phyloP scores from a whole-genome alignment of 2,329 filamentous ascomycete genomes.

The Penicillium janthinellum region DNA sequence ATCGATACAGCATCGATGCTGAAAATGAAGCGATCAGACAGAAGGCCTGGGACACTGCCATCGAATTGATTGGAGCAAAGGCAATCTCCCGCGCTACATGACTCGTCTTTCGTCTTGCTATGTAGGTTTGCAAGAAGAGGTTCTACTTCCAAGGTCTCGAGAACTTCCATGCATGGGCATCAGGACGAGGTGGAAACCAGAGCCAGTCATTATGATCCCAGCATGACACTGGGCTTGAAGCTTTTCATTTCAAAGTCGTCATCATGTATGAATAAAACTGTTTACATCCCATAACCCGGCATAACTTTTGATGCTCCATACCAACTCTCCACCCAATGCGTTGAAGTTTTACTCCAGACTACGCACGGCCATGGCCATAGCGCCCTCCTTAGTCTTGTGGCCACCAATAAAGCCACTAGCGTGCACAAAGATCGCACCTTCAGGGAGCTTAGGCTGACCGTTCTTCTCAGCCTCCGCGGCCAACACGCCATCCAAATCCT shows the following conservation, averaged over 20 bases:
- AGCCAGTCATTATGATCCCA: not conserved
- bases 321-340: not conserved
- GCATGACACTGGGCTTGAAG: not conserved
- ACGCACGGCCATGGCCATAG: conserved; percentile 72
- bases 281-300: not conserved
- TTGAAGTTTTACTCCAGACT: conserved; percentile 34
- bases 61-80: not conserved
- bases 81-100: not conserved
- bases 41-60: not conserved
- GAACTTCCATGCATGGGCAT: not conserved
- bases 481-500: conserved; percentile 69
- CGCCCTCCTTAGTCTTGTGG: conserved; percentile 88
- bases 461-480: conserved; percentile 42
- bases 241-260: conserved; percentile 2
- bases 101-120: not conserved
- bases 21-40: not conserved
- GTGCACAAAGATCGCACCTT: conserved; percentile 84
- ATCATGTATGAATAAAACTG: conserved; percentile 6
- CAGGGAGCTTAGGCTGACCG: conserved; percentile 42
- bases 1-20: not conserved
- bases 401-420: conserved; percentile 95
- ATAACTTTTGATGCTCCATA: conserved; percentile 4
- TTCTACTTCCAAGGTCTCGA: not conserved
- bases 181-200: too few species aligned
- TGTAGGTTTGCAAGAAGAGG: not conserved